Base-by-base conservation (phyloP, 495 filamentous ascomycete species). In the Geoglossum glabrum region DNA sequence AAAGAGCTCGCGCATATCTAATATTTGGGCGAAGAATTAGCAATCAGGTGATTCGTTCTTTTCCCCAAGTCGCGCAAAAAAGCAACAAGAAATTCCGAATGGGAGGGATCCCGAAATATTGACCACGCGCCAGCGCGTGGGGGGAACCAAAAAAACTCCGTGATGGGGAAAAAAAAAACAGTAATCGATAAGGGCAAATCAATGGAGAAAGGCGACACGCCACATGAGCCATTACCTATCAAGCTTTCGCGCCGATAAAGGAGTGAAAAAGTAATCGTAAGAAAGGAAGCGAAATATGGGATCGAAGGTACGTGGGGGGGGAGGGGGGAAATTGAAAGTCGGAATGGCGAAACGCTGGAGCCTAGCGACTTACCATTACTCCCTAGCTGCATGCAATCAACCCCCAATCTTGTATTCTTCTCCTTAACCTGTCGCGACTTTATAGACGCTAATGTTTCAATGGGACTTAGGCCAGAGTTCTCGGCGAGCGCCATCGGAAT, bases 401-500 rank as follows among this genome's bases (percentile, higher is more conserved):
- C 90, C 60, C 92, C 92, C 50, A 99, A 75, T 56, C 82, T 79
- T 30, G 81, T 73, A 67, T 89, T 84, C 68, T 86, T 84, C 70
- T 90, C 84, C 73, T 88, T 94, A 63, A 90, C 86, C 70, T 99
- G 92, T 67, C 90, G 79, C 58, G 86, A 90, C 78, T 97, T 99
- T 75, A 99, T 82, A 62, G 84, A 82, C 43, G 92, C 88, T 50
- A 99, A 77, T 0, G 90, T 94, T 66, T 95, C 89, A 64, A 99
- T 96, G 19, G 93, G 88, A 70, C 86, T 93, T 60, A 97, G 69
- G 52, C 92, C 92, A 62, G 87, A 94, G 77, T 99, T 99, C 76
- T 96, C 90, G 33, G 92, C 86, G 59, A 99, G 79, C 0, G 92
- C 88, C 84, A 97, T 84, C n/a, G 92, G 92, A 45, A 99, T 81